phyloP scores from a whole-genome alignment of 2,329 filamentous ascomycete species.

The Gliomastix tumulicola region DNA sequence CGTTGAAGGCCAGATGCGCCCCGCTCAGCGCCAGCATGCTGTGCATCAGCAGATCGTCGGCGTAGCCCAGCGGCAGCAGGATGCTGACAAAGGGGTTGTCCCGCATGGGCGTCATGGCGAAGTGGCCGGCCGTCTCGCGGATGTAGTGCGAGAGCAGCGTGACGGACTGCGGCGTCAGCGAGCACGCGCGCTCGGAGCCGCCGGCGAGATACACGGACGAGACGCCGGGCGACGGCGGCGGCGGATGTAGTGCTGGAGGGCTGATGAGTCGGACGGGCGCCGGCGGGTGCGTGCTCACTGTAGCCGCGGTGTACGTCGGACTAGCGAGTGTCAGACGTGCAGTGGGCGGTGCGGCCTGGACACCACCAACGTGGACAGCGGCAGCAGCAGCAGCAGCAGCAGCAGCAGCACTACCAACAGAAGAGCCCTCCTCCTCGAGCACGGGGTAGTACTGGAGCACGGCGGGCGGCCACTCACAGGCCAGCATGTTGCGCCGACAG shows the following conservation, averaged over 20 bases:
- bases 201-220: not conserved
- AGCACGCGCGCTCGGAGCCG: not conserved
- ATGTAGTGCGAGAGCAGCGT: conserved; percentile 1
- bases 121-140: conserved; percentile 2
- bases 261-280: no score
- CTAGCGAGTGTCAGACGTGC: no score
- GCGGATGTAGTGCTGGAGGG: no score
- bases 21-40: conserved; percentile 4
- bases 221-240: not conserved
- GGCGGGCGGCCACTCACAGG: conserved; percentile 41
- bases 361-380: no score
- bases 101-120: conserved; percentile 3
- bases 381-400: no score
- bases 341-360: no score
- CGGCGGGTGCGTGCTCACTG: no score
- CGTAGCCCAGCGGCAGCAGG: conserved; percentile 2
- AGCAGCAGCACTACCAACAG: no score
- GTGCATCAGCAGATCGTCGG: conserved; percentile 6
- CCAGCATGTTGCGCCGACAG: conserved; percentile 44
- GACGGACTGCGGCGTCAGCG: conserved; percentile 2
- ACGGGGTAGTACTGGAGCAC: no score
- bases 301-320: no score
- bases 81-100: conserved; percentile 5
- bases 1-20: conserved; percentile 1
- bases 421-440: no score